Conservation (phyloP, 2,329 filamentous ascomycete species). For the Exophiala viscosa region DNA sequence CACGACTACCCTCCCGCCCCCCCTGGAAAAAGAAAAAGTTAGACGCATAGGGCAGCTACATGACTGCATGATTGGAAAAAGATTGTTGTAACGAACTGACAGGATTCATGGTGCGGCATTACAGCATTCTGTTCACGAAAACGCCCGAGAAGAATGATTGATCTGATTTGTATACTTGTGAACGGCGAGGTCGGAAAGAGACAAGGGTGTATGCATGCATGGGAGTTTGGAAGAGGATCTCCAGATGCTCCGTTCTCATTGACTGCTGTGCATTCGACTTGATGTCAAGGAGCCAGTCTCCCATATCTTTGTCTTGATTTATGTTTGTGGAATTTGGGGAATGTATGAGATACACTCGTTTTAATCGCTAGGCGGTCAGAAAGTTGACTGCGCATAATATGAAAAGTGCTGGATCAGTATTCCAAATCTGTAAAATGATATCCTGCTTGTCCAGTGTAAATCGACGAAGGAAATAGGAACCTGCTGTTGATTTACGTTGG, state of each 20-base stretch:
- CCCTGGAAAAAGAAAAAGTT: slow-evolving; percentile 26
- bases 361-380: slow-evolving; percentile 15
- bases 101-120: slow-evolving; percentile 22
- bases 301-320: slow-evolving; percentile 5
- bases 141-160: slow-evolving; percentile 22
- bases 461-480: too few relatives aligned
- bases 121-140: slow-evolving; percentile 23
- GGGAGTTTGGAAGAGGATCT: slow-evolving; percentile 10
- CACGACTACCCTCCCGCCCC: slow-evolving; percentile 21
- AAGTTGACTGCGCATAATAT: slow-evolving; percentile 14
- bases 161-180: slow-evolving; percentile 23
- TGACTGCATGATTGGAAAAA: slow-evolving; percentile 29
- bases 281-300: slow-evolving; percentile 16
- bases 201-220: slow-evolving; percentile 10
- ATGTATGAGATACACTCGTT: slow-evolving; percentile 25
- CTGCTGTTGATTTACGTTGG: background rate
- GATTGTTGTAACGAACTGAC: slow-evolving; percentile 27
- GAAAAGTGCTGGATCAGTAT: background rate
- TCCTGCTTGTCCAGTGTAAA: too few relatives aligned
- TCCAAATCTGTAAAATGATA: too few relatives aligned
- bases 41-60: slow-evolving; percentile 31
- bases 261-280: slow-evolving; percentile 12
- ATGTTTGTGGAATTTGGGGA: slow-evolving; percentile 2
- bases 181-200: slow-evolving; percentile 8
- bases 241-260: slow-evolving; percentile 5